Conservation (phyloP, 768 basidiomycete species). For the Candolleomyces aberdarensis region DNA sequence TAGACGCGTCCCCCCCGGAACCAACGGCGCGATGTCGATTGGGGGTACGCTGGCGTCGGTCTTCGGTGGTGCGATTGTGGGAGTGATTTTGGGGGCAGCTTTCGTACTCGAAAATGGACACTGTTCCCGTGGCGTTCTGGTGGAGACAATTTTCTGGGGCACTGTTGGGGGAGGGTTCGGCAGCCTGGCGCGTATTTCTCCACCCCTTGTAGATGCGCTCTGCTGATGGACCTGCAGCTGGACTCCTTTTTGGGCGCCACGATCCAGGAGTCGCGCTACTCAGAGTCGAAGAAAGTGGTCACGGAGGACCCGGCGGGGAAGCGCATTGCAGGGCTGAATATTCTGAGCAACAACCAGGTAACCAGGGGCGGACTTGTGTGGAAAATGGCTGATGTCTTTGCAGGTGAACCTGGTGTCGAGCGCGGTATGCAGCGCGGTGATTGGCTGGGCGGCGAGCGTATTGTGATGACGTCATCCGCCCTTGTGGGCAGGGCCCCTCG, state of each 20-base stretch:
- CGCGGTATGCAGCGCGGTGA: slow-evolving; percentile 27
- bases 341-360: slow-evolving; percentile 86
- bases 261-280: slow-evolving; percentile 77
- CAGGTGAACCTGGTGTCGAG: slow-evolving; percentile 44
- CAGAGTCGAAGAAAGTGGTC: slow-evolving; percentile 54
- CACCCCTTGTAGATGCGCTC: background rate
- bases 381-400: slow-evolving; percentile 3
- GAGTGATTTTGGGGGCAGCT: slow-evolving; percentile 51
- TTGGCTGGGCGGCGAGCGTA: slow-evolving; percentile 23
- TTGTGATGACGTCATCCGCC: slow-evolving; percentile 24
- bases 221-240: slow-evolving; percentile 42
- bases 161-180: slow-evolving; percentile 69
- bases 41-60: slow-evolving; percentile 74
- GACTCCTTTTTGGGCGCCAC: slow-evolving; percentile 90
- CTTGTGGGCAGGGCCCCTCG: slow-evolving; percentile 7
- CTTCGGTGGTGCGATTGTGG: slow-evolving; percentile 71
- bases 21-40: slow-evolving; percentile 82
- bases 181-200: slow-evolving; percentile 56
- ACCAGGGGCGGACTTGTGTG: slow-evolving; percentile 11
- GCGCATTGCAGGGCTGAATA: slow-evolving; percentile 59
- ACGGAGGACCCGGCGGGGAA: slow-evolving; percentile 50
- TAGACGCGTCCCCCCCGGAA: slow-evolving; percentile 76
- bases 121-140: slow-evolving; percentile 42
- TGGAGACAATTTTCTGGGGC: slow-evolving; percentile 56
- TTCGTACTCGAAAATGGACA: slow-evolving; percentile 60